Conservation (phyloP, 257 asterid genomes). For the Nicotiana undulata region DNA sequence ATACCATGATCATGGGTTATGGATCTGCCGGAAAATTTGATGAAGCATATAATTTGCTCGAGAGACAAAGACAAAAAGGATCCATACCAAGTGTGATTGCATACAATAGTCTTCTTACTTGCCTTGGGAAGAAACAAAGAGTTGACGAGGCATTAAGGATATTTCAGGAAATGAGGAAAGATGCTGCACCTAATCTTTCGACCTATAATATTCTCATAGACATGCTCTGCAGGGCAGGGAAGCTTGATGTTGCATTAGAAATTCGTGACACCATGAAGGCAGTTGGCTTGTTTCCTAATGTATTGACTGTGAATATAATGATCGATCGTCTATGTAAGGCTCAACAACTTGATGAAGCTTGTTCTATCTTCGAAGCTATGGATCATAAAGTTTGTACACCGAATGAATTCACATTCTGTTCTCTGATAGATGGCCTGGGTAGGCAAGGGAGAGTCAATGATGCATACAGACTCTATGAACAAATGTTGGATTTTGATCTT, state of each 20-base stretch:
- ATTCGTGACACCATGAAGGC: slow-evolving; percentile 61
- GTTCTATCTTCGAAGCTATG: slow-evolving; percentile 56
- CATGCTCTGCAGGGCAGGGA: slow-evolving; percentile 77
- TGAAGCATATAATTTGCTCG: slow-evolving; percentile 75
- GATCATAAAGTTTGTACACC: slow-evolving; percentile 66
- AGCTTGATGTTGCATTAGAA: slow-evolving; percentile 51
- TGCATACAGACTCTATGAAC: slow-evolving; percentile 77
- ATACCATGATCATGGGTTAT: slow-evolving; percentile 95
- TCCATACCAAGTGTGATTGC: slow-evolving; percentile 89
- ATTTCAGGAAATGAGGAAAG: slow-evolving; percentile 74
- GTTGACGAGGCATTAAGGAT: slow-evolving; percentile 64
- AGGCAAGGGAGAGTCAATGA: slow-evolving; percentile 83
- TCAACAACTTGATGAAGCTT: slow-evolving; percentile 72
- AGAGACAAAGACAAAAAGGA: slow-evolving; percentile 83
- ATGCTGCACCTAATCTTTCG: slow-evolving; percentile 76
- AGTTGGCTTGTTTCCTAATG: slow-evolving; percentile 61
- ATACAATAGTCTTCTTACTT: slow-evolving; percentile 72
- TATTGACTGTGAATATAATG: slow-evolving; percentile 78
- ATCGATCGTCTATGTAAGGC: slow-evolving; percentile 89
- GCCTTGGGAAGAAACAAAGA: slow-evolving; percentile 72
- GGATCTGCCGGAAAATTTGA: slow-evolving; percentile 78
- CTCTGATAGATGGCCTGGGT: slow-evolving; percentile 87
- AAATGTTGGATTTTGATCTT: slow-evolving; percentile 60
- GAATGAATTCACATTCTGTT: slow-evolving; percentile 66
- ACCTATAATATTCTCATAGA: slow-evolving; percentile 79